Evolutionary conservation across 2,329 filamentous ascomycete species (phyloP), one percentile per base, ranked within the genome.

Genomic region (Epichloe glyceriae): DNA sequence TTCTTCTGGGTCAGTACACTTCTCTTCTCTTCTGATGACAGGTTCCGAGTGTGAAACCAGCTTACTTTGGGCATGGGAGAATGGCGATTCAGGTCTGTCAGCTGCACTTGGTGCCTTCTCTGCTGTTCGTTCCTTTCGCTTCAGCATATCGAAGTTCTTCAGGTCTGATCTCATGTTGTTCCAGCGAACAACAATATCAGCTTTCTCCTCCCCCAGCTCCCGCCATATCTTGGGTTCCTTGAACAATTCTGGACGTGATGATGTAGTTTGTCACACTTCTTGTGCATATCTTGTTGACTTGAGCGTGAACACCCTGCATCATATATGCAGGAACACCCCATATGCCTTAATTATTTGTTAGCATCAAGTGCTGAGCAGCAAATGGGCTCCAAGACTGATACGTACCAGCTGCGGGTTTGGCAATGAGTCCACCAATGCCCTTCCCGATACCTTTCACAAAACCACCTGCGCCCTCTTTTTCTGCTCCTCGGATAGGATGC

Each of bases 401-500:
- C 76, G 67, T 66, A 82, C 82, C 88, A 53, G 86, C 87, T 51
- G 83, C 79, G n/a, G 88, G 86, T 62, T 95, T 95, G 19, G 93
- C 69, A 1, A 93, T 73, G 2, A 94, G 64, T 0, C 90, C 90
- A 4, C 87, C 88, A 39, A 95, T 77, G 0, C 88, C 90, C 62
- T 88, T 93, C 1, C 85, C 88, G 43, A 95, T 73, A 0, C 87
- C 87, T 64, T 90, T 91, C 12, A 89, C 61, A 7, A 90, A 73
- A 1, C 90, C 90, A 3, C 56, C 59, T 0, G 67, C 65, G 1
- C 73, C 72, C 40, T 73, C 71, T 53, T 71, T 73, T 50, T 71
- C 66, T 0, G 72, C 72, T 1, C 67, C 89, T 53, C 78, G 77
- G 4, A 83, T 66, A 0, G 89, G 89, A 56, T 94, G 88, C 0